Evolutionary conservation across 495 filamentous ascomycete genomes (phyloP), one percentile per base, ranked within the genome.

Genomic region (Bathelium albidoporum): DNA sequence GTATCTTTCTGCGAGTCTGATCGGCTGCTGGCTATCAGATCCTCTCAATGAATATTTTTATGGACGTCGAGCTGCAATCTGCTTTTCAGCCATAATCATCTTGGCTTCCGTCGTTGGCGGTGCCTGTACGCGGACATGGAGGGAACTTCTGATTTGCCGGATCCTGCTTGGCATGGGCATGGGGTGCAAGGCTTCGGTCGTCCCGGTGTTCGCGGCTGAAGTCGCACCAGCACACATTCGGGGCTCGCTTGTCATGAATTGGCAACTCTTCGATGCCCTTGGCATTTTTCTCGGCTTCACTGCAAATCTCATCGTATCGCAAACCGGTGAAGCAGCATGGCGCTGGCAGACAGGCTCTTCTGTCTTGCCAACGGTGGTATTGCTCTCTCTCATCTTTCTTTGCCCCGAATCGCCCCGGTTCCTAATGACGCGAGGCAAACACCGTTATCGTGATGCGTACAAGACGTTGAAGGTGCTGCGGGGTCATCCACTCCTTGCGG

Each of bases 351-450:
- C 18, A 85, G n/a, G n/a, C n/a, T 88, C 69, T 68, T 87, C 31
- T 85, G 81, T 2, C 84, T 84, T 28, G 82, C 84, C 2, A 87
- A 87, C 87, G 14, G 85, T 87, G 11, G 66, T 90, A 28, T 85
- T 85, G n/a, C 76, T 90, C 5, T 62, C 82, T 11, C 43, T 84
- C 59, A 82, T 84, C 32, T 82, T 89, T 32, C 81, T 88, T 68
- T 71, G 34, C 65, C 1, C 49, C 11, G 28, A 61, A 43, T 53
- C 29, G 7, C 63, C 59, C 9, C 36, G 61, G 11, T 62, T 62
- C 63, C 61, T 67, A 9, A 67, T 67, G 60, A 61, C 59, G 39
- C 44, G 68, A 44, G 59, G 79, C 77, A 64, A 70, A n/a, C n/a
- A n/a, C n/a, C n/a, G n/a, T n/a, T n/a, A n/a, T n/a, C n/a, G n/a